These are phyloP conservation scores for Ustanciosporium gigantosporum DNA, from an alignment of 1,284 basidiomycete genomes.

Conservation along the genomic window DNA sequence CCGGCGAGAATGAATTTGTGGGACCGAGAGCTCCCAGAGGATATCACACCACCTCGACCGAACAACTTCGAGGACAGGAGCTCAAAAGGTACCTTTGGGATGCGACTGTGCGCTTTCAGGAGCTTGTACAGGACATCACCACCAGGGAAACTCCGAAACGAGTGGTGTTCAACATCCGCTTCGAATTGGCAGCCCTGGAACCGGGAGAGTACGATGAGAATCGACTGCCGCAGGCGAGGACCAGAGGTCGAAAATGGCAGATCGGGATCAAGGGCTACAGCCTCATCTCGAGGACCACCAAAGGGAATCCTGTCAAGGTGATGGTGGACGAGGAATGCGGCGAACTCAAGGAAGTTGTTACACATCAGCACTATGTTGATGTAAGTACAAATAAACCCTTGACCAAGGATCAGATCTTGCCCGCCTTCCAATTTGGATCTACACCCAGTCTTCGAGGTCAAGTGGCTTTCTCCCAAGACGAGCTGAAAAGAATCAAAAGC, in stretches of 20 bases:
- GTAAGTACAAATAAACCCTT: slow-evolving; percentile 68
- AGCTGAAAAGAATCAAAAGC: slow-evolving; percentile 75
- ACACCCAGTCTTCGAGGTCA: slow-evolving; percentile 58
- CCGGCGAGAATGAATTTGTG: slow-evolving; percentile 9
- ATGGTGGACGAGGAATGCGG: slow-evolving; percentile 46
- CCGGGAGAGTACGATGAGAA: slow-evolving; percentile 4
- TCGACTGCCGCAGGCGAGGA: slow-evolving; percentile 45
- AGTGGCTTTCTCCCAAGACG: slow-evolving; percentile 83
- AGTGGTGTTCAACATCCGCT: slow-evolving; percentile 78
- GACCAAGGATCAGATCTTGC: slow-evolving; percentile 70
- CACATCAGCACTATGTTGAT: slow-evolving; percentile 69
- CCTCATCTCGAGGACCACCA: slow-evolving; percentile 32
- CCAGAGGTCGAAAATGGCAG: slow-evolving; percentile 68
- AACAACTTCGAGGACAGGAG: slow-evolving; percentile 30
- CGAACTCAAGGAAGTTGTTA: slow-evolving; percentile 41
- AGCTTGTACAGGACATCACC: slow-evolving; percentile 56
- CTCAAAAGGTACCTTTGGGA: slow-evolving; percentile 40
- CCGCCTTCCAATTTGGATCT: slow-evolving; percentile 54
- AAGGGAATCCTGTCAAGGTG: slow-evolving; percentile 51
- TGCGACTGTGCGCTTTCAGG: slow-evolving; percentile 42
- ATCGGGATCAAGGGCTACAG: slow-evolving; percentile 85
- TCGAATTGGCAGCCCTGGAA: slow-evolving; percentile 69
- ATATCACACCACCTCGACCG: slow-evolving; percentile 15
- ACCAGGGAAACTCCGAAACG: slow-evolving; percentile 78
- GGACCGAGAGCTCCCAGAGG: slow-evolving; percentile 11